Conservation (phyloP, 192 early-diverging fungal species). For the Rhizophagus prolifer region DNA sequence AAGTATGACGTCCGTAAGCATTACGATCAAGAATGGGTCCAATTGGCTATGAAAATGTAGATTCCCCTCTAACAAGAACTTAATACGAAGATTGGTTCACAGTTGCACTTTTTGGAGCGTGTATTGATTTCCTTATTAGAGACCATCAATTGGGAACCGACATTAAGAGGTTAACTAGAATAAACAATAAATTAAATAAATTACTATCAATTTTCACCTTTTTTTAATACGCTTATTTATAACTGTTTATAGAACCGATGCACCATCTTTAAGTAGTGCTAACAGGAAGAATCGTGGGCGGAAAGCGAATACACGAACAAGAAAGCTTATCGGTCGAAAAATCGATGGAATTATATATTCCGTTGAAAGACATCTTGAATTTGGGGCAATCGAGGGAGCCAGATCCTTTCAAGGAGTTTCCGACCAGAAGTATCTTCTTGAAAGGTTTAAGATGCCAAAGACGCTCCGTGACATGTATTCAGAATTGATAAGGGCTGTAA, state of each 20-base stretch:
- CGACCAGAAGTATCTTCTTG: slow-evolving; percentile 10
- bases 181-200: slow-evolving; percentile 21
- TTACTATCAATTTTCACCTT: not conserved
- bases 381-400: slow-evolving; percentile 7
- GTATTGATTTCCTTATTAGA: no score
- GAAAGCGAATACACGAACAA: slow-evolving; percentile 9
- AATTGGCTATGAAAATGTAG: no score
- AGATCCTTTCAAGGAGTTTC: slow-evolving; percentile 18
- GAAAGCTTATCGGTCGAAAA: slow-evolving; percentile 16
- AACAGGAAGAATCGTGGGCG: slow-evolving; percentile 13
- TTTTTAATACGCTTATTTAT: slow-evolving; percentile 14
- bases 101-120: no score
- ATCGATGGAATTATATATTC: slow-evolving; percentile 19
- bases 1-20: no score
- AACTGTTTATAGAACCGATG: slow-evolving; percentile 18
- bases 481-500: slow-evolving; percentile 17
- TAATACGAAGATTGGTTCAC: no score
- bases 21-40: no score
- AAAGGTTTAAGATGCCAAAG: slow-evolving; percentile 18
- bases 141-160: no score
- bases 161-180: not conserved
- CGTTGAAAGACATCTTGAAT: slow-evolving; percentile 2
- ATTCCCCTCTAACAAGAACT: no score
- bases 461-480: slow-evolving; percentile 11
- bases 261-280: not conserved